Conservation (phyloP, 164 flowering plant genomes). For the Vitis cinerea region DNA sequence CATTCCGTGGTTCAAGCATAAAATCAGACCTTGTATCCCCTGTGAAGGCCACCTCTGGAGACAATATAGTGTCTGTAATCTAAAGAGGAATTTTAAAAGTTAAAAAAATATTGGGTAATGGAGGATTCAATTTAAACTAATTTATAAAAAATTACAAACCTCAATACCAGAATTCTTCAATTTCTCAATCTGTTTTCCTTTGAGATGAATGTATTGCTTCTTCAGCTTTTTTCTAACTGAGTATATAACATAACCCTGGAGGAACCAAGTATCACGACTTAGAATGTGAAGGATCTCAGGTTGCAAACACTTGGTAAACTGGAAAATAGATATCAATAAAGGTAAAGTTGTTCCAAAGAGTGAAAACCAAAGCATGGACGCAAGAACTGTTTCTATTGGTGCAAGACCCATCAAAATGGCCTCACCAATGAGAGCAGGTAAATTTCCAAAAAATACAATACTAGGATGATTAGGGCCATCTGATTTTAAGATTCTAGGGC, state of each 20-base stretch:
- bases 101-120: constrained; percentile 1
- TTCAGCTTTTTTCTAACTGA: constrained; percentile 83
- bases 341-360: too few species aligned
- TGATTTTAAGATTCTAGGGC: too few species aligned
- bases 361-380: too few species aligned
- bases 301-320: neutral
- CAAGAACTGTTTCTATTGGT: too few species aligned
- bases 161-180: constrained; percentile 86
- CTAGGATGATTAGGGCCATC: too few species aligned
- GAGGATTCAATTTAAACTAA: neutral
- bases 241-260: constrained; percentile 88
- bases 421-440: too few species aligned
- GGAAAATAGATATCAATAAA: too few species aligned
- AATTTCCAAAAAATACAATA: too few species aligned
- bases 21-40: constrained; percentile 92
- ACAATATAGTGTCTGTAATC: constrained; percentile 85
- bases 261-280: constrained; percentile 15
- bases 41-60: constrained; percentile 96
- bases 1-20: constrained; percentile 81
- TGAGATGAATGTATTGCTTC: constrained; percentile 78
- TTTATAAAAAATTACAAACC: constrained; percentile 40
- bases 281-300: neutral
- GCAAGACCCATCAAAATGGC: too few species aligned
- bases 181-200: constrained; percentile 89
- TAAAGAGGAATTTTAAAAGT: constrained; percentile 29